These are phyloP conservation scores for Ophiostoma tasmaniense DNA, from an alignment of 2,329 filamentous ascomycete species.

Conservation along the genomic window DNA sequence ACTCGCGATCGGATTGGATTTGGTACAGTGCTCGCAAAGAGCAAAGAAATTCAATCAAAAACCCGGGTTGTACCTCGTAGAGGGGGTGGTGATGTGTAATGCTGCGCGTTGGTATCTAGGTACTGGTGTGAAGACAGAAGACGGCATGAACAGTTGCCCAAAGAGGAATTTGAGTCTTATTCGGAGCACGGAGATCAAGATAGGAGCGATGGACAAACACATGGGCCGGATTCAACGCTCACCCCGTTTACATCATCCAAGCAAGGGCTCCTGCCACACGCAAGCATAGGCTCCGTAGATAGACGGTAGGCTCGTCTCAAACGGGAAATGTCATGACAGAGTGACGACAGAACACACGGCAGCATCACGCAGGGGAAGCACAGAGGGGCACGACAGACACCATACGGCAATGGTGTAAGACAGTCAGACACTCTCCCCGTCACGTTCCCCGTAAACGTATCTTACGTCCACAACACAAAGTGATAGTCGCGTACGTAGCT, in stretches of 20 bases:
- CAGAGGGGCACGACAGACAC: neutral
- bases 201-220: neutral
- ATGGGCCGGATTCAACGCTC: neutral
- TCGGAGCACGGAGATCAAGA: neutral
- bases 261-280: neutral
- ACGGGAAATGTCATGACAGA: neutral
- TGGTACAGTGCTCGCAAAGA: neutral
- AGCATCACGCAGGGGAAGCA: neutral
- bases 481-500: neutral
- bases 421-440: neutral
- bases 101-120: neutral
- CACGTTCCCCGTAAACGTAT: neutral
- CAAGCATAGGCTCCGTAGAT: neutral
- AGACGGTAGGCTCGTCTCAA: neutral
- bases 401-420: neutral
- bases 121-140: neutral
- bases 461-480: neutral
- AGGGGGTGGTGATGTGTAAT: constrained; percentile 4
- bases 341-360: neutral
- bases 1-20: neutral
- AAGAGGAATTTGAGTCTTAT: neutral
- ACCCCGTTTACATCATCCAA: neutral
- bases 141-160: neutral
- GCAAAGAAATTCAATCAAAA: neutral
- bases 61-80: no score